Evolutionary conservation across 495 filamentous ascomycete genomes (phyloP), one percentile per base, ranked within the genome.

Genomic region (Tetracladium marchalianum): DNA sequence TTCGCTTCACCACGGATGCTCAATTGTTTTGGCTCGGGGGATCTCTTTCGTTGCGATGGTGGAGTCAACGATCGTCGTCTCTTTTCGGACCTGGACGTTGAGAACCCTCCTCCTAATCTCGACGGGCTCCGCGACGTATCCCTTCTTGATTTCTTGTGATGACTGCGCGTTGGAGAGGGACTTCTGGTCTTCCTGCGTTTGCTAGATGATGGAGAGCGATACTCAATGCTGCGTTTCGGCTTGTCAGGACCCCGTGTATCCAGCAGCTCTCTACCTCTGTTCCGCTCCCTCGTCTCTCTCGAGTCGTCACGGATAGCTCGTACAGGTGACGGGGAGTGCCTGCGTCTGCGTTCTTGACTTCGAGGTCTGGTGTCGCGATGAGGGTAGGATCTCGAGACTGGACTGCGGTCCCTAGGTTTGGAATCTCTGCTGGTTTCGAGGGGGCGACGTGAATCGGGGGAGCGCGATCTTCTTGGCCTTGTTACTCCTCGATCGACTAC

Each of bases 181-280:
- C 59, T 65, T 13, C 56, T 60, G 52, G 57, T 67, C 19, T 65
- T 66, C 17, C 55, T 63, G 27, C 68, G 65, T 57, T 68, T 68
- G 41, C 47, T 49, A 42, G 63, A 58, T 27, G 48, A 55, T 51
- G 56, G 50, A 8, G 66, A 62, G 12, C 62, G 62, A 19, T 61
- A 59, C 5, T 55, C 58, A 41, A 50, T 55, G 49, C 49, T 44
- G 16, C 62, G 62, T 57, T 58, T 47, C 49, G 59, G 37, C 59
- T 54, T 39, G 38, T 54, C 54, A 48, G 55, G 51, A 55, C 57
- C 56, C 50, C 59, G 63, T 34, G 57, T 58, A 36, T 50, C 57
- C 43, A 55, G 54, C 37, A 55, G 44, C 50, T 62, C 60, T 41
- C 64, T 56, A 39, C 60, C 57, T 46, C 53, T 58, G 43, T 58